Conservation (phyloP, 2,329 filamentous ascomycete genomes). For the Catunica adiposa region DNA sequence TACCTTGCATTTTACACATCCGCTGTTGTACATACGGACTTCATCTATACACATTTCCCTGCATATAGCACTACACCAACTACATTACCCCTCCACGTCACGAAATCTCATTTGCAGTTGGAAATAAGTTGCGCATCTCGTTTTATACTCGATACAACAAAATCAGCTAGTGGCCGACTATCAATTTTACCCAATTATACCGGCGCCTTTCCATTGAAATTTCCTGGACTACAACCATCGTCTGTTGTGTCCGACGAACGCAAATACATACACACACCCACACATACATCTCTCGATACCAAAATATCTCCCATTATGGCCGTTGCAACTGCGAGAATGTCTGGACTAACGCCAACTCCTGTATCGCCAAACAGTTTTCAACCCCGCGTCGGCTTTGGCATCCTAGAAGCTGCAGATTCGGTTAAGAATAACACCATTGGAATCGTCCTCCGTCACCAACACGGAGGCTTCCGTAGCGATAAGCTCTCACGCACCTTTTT, state of each 20-base stretch:
- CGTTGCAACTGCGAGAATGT: constrained; percentile 5
- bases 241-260: too few relatives aligned
- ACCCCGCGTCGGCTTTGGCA: constrained; percentile 44
- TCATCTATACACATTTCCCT: background rate
- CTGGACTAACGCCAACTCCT: constrained; percentile 9
- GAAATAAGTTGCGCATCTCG: background rate
- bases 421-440: constrained; percentile 46
- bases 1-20: background rate
- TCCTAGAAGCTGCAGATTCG: constrained; percentile 38
- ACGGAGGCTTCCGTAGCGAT: constrained; percentile 68
- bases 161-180: too few relatives aligned
- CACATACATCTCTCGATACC: background rate
- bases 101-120: background rate
- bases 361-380: constrained; percentile 31
- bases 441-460: constrained; percentile 69
- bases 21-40: background rate
- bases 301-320: background rate
- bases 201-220: background rate
- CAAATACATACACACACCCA: background rate
- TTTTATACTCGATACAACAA: background rate
- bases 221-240: too few relatives aligned
- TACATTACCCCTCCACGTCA: background rate
- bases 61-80: background rate
- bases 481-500: constrained; percentile 76
- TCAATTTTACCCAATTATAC: background rate